Conservation (phyloP, 192 early-diverging fungal species). For the Backusella psychrophila region DNA sequence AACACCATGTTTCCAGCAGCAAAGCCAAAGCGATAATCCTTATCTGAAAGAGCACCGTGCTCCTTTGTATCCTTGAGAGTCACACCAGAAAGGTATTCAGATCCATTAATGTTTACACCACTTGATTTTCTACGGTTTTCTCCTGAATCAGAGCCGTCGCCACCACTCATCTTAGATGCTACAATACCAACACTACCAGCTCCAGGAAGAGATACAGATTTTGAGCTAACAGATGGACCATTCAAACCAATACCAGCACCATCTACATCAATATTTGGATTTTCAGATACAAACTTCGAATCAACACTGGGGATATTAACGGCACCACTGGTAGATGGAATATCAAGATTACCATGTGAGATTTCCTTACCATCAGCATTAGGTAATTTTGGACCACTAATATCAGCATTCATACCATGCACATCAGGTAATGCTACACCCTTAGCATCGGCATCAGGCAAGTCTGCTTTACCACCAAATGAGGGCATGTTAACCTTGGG, state of each 20-base stretch:
- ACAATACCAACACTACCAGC: not conserved
- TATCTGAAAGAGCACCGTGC: not conserved
- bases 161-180: too few species aligned
- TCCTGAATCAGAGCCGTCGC: not conserved
- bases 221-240: not conserved
- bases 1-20: not conserved
- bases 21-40: not conserved
- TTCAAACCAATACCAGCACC: not conserved
- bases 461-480: not conserved
- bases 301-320: too few species aligned
- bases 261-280: too few species aligned
- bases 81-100: not conserved
- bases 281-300: too few species aligned
- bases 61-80: not conserved
- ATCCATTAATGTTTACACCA: not conserved
- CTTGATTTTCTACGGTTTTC: not conserved
- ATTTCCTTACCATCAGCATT: not conserved
- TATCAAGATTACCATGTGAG: not conserved
- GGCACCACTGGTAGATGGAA: not conserved
- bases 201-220: not conserved
- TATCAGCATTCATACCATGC: not conserved
- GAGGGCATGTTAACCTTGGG: not conserved
- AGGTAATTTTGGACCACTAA: not conserved
- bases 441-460: not conserved
- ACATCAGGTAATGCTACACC: not conserved